Evolutionary conservation across 2,329 filamentous ascomycete species (phyloP).

Genomic region (Ceratocystis alfenasii): DNA sequence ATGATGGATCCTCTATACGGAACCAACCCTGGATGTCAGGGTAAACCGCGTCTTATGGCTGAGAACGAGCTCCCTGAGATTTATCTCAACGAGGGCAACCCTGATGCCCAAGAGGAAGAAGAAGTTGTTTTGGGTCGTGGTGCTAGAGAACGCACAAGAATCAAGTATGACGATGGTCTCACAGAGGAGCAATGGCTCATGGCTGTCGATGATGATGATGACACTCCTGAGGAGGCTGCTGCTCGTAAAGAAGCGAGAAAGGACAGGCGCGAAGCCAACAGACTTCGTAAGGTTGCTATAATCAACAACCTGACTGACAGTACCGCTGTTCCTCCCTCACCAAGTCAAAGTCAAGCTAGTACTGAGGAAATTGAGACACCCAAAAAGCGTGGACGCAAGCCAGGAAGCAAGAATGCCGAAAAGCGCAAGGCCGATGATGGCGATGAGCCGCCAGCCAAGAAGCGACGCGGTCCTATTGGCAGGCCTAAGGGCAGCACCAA

Average conservation of each 20-base stretch:
- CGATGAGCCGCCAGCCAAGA: slow-evolving; percentile 66
- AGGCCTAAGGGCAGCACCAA: slow-evolving; percentile 49
- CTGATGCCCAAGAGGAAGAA: slow-evolving; percentile 64
- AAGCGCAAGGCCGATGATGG: slow-evolving; percentile 81
- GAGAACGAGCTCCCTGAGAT: slow-evolving; percentile 89
- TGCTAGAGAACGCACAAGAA: slow-evolving; percentile 84
- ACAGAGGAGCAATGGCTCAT: slow-evolving; percentile 99
- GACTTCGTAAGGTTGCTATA: slow-evolving; percentile 44
- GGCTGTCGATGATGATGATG: slow-evolving; percentile 93
- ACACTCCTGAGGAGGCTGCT: slow-evolving; percentile 83
- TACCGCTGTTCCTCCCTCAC: slow-evolving; percentile 46
- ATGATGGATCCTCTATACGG: slow-evolving; percentile 58
- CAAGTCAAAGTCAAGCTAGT: slow-evolving; percentile 65
- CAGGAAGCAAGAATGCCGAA: slow-evolving; percentile 51
- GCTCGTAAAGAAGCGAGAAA: slow-evolving; percentile 78
- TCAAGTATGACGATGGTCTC: slow-evolving; percentile 91
- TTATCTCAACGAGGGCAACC: slow-evolving; percentile 77
- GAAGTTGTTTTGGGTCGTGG: slow-evolving; percentile 71
- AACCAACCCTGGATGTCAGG: slow-evolving; percentile 47
- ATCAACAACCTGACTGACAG: slow-evolving; percentile 21
- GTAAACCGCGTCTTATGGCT: slow-evolving; percentile 65
- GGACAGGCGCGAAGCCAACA: slow-evolving; percentile 66
- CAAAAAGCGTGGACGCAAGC: slow-evolving; percentile 79
- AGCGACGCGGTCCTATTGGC: slow-evolving; percentile 59
- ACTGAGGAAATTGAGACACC: slow-evolving; percentile 58